Percentiles rank a stretch among this genome's conserved stretches.
Conservation (phyloP, 345 rosid genomes). For the Heritiera littoralis region DNA sequence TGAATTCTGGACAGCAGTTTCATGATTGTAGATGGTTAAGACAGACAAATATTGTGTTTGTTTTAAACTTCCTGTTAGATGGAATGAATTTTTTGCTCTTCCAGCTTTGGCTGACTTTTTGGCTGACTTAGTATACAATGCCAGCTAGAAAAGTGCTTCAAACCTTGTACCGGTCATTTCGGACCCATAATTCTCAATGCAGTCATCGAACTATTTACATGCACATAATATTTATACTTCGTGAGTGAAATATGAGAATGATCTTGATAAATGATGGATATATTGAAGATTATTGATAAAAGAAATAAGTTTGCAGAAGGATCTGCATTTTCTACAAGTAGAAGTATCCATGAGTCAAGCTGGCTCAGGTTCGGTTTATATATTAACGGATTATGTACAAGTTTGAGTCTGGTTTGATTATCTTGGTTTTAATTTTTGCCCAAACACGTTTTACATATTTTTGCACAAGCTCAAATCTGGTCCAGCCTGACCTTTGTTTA, state of each 20-base stretch:
- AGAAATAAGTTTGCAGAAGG: not conserved
- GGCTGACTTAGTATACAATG: not conserved
- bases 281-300: not conserved
- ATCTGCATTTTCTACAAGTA: not conserved
- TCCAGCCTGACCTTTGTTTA: too few species aligned
- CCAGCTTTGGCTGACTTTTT: not conserved
- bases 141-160: not conserved
- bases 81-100: not conserved
- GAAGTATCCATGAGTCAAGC: too few species aligned
- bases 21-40: not conserved
- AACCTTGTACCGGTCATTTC: not conserved
- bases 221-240: not conserved
- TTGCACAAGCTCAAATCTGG: too few species aligned
- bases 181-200: not conserved
- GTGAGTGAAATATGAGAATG: not conserved
- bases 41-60: not conserved
- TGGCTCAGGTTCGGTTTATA: too few species aligned
- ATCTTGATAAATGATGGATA: not conserved
- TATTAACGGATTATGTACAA: too few species aligned
- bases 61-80: not conserved
- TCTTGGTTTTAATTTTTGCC: too few species aligned
- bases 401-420: too few species aligned
- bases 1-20: not conserved
- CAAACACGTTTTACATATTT: too few species aligned
- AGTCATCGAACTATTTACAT: not conserved